Evolutionary conservation across 164 flowering plant genomes (phyloP).

Genomic region (Hamamelis virginiana): DNA sequence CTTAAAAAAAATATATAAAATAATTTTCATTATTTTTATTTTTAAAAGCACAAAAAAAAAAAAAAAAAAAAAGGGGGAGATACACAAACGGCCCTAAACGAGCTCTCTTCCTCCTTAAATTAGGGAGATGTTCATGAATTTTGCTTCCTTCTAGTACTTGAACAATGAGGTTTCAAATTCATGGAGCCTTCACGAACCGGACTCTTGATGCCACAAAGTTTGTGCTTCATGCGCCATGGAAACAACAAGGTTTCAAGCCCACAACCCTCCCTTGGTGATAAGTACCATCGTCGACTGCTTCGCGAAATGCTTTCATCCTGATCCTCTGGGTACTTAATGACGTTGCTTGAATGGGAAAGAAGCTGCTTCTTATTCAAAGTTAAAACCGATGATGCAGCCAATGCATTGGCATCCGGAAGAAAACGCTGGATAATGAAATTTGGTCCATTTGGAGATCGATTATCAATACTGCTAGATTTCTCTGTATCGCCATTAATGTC

Average conservation of each 20-base stretch:
- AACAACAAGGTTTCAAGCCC: constrained; percentile 45
- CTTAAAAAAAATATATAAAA: no score
- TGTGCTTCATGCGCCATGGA: constrained; percentile 52
- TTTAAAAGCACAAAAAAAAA: no score
- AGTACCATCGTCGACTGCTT: background rate
- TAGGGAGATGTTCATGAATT: background rate
- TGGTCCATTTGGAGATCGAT: constrained; percentile 41
- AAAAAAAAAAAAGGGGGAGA: no score
- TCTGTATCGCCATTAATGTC: constrained; percentile 28
- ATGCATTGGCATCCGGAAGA: constrained; percentile 64
- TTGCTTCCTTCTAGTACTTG: background rate
- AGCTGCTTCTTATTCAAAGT: background rate
- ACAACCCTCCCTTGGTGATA: constrained; percentile 38
- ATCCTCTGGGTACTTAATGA: constrained; percentile 8
- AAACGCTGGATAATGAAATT: constrained; percentile 62
- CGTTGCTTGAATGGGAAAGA: background rate
- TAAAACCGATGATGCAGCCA: constrained; percentile 40
- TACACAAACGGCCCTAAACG: no score
- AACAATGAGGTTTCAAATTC: constrained; percentile 13
- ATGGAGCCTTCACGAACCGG: constrained; percentile 25
- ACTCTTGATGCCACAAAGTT: constrained; percentile 45
- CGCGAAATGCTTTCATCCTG: background rate
- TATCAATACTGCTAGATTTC: constrained; percentile 6
- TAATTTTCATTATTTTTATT: no score
- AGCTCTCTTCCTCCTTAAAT: no score